phyloP scores from a whole-genome alignment of 139 green algal genomes.

The Micractinium conductrix region DNA sequence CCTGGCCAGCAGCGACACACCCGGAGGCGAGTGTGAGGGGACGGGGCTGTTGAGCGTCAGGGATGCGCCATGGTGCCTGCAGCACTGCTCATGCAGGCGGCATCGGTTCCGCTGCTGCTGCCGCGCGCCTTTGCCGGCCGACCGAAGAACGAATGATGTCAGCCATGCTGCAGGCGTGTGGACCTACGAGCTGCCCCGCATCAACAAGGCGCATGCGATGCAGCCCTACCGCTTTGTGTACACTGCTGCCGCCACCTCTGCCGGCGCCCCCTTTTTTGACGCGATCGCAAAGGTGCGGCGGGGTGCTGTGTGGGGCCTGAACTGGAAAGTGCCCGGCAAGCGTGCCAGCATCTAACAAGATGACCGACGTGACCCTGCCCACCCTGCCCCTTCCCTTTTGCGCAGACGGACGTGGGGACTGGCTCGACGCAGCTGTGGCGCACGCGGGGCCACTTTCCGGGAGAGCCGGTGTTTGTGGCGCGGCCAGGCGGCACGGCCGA shows the following conservation, averaged over 20 bases:
- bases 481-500: neutral
- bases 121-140: no score
- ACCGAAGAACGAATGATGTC: no score
- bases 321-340: neutral
- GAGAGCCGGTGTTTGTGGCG: constrained; percentile 38
- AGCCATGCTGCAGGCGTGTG: no score
- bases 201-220: neutral
- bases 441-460: constrained; percentile 12
- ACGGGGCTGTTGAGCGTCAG: no score
- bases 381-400: neutral
- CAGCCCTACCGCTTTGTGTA: constrained; percentile 15
- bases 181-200: constrained; percentile 22
- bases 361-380: no score
- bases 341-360: neutral
- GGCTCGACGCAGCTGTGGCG: constrained; percentile 13
- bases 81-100: no score
- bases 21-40: no score
- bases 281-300: constrained; percentile 2
- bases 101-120: no score
- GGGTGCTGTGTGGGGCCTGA: neutral
- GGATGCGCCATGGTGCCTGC: no score
- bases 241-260: neutral
- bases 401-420: neutral
- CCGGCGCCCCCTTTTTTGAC: neutral
- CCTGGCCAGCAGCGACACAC: neutral